A percentile compares a stretch with the other conserved stretches of the same genome.
phyloP scores from a whole-genome alignment of 106 monocot species.

The Xerophyta viscosa region DNA sequence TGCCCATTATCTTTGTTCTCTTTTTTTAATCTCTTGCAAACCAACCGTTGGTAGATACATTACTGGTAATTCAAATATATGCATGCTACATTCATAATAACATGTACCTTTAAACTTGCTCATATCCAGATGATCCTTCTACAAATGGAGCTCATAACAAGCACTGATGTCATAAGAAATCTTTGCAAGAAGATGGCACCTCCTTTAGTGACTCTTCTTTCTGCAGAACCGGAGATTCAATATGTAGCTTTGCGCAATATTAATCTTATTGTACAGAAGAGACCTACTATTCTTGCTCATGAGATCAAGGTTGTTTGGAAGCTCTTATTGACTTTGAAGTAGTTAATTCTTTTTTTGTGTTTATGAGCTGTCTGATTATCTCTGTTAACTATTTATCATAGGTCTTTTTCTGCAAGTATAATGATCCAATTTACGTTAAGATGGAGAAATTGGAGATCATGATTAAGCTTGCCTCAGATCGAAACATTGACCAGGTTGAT shows the following conservation, averaged over 20 bases:
- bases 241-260: constrained; percentile 96
- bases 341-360: neutral
- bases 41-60: too few relatives aligned
- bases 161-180: constrained; percentile 88
- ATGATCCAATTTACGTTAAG: constrained; percentile 99
- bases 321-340: too few relatives aligned
- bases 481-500: constrained; percentile 92
- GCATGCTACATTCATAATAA: too few relatives aligned
- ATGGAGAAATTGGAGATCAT: constrained; percentile 99
- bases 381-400: constrained; percentile 6
- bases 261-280: constrained; percentile 92
- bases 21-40: too few relatives aligned
- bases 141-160: constrained; percentile 95
- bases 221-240: constrained; percentile 94
- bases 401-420: constrained; percentile 99
- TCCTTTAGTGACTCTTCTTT: constrained; percentile 87
- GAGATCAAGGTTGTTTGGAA: constrained; percentile 95
- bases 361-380: neutral
- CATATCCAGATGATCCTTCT: constrained; percentile 77
- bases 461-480: constrained; percentile 99
- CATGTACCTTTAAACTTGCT: too few relatives aligned
- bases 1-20: constrained; percentile 13
- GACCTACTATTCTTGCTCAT: constrained; percentile 97
- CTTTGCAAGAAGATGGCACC: constrained; percentile 99
- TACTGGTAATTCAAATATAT: too few relatives aligned